These are phyloP conservation scores for Candida verbasci DNA, from an alignment of 805 yeast genomes.

Conservation along the genomic window DNA sequence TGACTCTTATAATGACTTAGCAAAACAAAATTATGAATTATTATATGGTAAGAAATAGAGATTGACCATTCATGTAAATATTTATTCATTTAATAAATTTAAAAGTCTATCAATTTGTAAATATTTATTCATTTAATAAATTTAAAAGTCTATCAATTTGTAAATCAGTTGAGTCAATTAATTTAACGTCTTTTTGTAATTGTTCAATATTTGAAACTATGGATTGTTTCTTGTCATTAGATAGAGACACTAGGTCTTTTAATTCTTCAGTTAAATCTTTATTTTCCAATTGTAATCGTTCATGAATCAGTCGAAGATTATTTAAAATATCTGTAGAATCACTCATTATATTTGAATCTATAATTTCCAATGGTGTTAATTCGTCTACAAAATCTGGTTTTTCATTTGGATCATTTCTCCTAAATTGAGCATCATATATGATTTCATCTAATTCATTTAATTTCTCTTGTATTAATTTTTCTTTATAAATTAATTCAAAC, in stretches of 20 bases:
- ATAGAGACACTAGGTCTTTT: conserved; percentile 15
- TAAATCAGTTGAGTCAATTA: background rate
- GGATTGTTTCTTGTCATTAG: conserved; percentile 16
- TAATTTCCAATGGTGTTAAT: conserved; percentile 26
- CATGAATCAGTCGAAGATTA: conserved; percentile 29
- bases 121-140: too few relatives aligned
- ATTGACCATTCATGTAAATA: background rate
- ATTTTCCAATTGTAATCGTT: conserved; percentile 34
- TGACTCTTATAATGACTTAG: conserved; percentile 32
- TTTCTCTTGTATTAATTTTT: conserved; percentile 40
- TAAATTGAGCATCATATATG: conserved; percentile 35
- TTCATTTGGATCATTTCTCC: conserved; percentile 15
- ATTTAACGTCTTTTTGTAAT: conserved; percentile 2
- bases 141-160: too few relatives aligned
- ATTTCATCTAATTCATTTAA: conserved; percentile 47
- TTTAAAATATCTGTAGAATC: conserved; percentile 20
- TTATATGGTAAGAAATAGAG: conserved; percentile 5
- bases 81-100: background rate
- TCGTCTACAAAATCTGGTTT: conserved; percentile 24
- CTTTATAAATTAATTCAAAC: conserved; percentile 50
- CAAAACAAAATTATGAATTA: conserved; percentile 29
- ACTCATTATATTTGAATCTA: conserved; percentile 24
- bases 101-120: conserved; percentile 3
- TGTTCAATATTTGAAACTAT: conserved; percentile 1
- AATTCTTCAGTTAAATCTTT: conserved; percentile 22